These are phyloP conservation scores for Kitagawia praeruptora DNA, from an alignment of 129 eudicot genomes.

Conservation along the genomic window DNA sequence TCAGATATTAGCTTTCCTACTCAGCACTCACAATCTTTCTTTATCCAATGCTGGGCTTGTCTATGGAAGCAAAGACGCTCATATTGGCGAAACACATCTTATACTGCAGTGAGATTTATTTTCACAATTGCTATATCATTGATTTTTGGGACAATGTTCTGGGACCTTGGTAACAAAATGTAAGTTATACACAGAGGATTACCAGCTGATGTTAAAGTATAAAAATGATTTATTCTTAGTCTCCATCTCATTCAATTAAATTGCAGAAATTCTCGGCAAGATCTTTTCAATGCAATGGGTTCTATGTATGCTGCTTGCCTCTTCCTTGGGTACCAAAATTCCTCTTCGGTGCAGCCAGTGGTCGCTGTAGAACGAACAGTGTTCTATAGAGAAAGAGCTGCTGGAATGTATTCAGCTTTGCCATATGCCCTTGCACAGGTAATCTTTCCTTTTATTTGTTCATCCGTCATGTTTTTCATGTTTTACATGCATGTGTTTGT, in stretches of 20 bases:
- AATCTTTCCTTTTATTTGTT: neutral
- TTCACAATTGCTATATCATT: constrained; percentile 1
- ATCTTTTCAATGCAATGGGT: constrained; percentile 6
- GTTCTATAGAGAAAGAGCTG: constrained; percentile 2
- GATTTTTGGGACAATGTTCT: constrained; percentile 1
- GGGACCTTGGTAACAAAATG: constrained; percentile 7
- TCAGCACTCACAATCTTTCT: neutral
- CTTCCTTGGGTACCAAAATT: constrained; percentile 3
- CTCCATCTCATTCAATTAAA: neutral
- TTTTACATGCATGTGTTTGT: neutral
- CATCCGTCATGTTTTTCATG: neutral
- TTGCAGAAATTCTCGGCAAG: constrained; percentile 1
- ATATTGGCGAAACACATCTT: constrained; percentile 8
- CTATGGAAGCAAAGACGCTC: constrained; percentile 1
- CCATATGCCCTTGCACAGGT: constrained; percentile 31
- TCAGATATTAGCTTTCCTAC: constrained; percentile 6
- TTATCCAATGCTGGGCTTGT: constrained; percentile 7
- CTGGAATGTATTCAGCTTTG: constrained; percentile 14
- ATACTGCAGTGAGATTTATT: constrained; percentile 6
- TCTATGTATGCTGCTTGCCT: constrained; percentile 6
- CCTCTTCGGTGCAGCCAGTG: constrained; percentile 3
- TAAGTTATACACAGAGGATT: neutral
- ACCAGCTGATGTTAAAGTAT: neutral
- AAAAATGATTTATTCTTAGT: neutral
- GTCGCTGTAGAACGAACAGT: constrained; percentile 1